These are phyloP conservation scores for Priceomyces melissophilus DNA, from an alignment of 805 yeast species.

Conservation along the genomic window DNA sequence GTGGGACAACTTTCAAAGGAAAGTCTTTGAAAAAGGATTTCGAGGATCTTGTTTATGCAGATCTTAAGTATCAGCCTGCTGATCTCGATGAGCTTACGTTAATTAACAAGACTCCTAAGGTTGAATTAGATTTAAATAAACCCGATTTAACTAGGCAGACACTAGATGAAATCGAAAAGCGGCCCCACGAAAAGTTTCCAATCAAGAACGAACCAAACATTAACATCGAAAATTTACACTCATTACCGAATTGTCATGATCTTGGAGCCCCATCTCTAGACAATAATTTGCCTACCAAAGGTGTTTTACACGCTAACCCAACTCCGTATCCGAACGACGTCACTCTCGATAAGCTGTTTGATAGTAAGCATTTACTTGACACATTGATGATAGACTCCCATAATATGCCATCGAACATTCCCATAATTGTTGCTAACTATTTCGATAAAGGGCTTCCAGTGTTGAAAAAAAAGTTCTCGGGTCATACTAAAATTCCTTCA, in stretches of 20 bases:
- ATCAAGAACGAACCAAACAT: neutral
- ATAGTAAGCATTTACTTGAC: neutral
- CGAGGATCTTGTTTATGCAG: neutral
- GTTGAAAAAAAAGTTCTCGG: constrained; percentile 17
- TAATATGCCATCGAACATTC: constrained; percentile 18
- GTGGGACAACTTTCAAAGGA: neutral
- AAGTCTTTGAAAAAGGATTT: constrained; percentile 1
- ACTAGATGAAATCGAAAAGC: too few species aligned
- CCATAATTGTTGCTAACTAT: constrained; percentile 22
- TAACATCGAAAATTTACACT: too few species aligned
- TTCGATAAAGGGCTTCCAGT: constrained; percentile 17
- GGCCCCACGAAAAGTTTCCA: neutral
- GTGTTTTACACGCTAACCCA: too few species aligned
- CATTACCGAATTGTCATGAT: too few species aligned
- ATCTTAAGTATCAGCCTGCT: neutral
- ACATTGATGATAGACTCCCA: neutral
- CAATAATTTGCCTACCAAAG: too few species aligned
- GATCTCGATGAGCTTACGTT: constrained; percentile 15
- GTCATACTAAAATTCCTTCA: constrained; percentile 20
- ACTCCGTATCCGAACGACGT: too few species aligned
- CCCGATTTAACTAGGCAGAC: too few species aligned
- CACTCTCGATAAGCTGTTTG: neutral
- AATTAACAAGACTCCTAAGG: constrained; percentile 10
- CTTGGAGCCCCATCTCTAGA: too few species aligned
- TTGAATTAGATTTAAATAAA: neutral